A percentile compares a stretch with the other conserved stretches of the same genome.
Conservation (phyloP, 805 yeast genomes). For the Metschnikowia sp. region DNA sequence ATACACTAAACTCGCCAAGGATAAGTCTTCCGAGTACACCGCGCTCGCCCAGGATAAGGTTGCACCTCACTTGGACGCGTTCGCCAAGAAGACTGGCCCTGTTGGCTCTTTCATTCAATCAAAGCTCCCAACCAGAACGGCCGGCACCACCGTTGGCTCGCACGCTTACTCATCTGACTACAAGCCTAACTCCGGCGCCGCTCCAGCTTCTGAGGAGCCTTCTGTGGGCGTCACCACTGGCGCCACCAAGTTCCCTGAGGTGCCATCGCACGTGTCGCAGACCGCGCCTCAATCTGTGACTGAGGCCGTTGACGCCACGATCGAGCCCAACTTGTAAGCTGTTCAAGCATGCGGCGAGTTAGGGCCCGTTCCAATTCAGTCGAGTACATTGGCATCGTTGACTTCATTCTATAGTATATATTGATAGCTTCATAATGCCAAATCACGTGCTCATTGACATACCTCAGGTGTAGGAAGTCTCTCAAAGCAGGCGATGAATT, state of each 20-base stretch:
- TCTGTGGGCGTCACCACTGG: slow-evolving; percentile 31
- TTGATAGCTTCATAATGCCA: slow-evolving; percentile 4
- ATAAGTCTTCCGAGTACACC: slow-evolving; percentile 45
- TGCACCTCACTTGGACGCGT: slow-evolving; percentile 56
- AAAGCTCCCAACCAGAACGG: slow-evolving; percentile 64
- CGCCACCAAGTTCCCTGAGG: slow-evolving; percentile 41
- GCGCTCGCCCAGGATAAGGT: slow-evolving; percentile 39
- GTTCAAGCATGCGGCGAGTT: background rate
- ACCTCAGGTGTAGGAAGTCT: slow-evolving; percentile 61
- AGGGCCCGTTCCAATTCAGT: background rate
- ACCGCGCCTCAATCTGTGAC: slow-evolving; percentile 4
- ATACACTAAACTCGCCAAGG: slow-evolving; percentile 43
- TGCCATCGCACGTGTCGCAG: slow-evolving; percentile 24
- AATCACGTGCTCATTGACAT: slow-evolving; percentile 7
- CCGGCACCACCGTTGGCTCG: slow-evolving; percentile 61
- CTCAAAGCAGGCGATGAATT: slow-evolving; percentile 83
- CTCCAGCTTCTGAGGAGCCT: slow-evolving; percentile 12
- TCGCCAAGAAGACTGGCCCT: slow-evolving; percentile 63
- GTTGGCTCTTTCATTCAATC: slow-evolving; percentile 57
- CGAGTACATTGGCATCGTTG: slow-evolving; percentile 1
- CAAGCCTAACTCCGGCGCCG: slow-evolving; percentile 8
- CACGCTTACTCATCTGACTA: slow-evolving; percentile 16
- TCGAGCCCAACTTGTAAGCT: slow-evolving; percentile 9
- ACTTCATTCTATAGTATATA: background rate
- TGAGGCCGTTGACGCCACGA: slow-evolving; percentile 8